Evolutionary conservation across 2,329 filamentous ascomycete species (phyloP).

Genomic region (Cladosporium oxysporum): DNA sequence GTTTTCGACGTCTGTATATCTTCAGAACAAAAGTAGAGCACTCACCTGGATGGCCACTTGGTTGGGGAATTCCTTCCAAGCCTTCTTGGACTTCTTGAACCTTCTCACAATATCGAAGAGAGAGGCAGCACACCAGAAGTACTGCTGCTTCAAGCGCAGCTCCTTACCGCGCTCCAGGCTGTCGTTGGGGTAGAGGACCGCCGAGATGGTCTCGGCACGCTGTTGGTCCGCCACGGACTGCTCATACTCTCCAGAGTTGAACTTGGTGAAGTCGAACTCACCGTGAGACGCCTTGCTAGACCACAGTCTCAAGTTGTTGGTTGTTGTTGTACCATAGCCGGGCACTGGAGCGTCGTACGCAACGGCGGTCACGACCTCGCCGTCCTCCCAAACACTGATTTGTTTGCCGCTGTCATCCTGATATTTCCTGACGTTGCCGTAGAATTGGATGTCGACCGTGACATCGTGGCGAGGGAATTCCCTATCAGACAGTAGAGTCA

Average conservation of each 20-base stretch:
- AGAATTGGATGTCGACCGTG: constrained; percentile 96
- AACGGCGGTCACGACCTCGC: constrained; percentile 87
- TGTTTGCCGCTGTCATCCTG: constrained; percentile 72
- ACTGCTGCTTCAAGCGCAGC: constrained; percentile 96
- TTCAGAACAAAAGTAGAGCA: neutral
- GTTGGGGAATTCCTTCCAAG: constrained; percentile 89
- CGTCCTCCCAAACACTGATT: constrained; percentile 80
- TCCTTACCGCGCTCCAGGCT: constrained; percentile 97
- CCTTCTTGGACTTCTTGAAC: constrained; percentile 94
- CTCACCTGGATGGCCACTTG: constrained; percentile 82
- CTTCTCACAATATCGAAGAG: constrained; percentile 93
- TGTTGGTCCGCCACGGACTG: constrained; percentile 98
- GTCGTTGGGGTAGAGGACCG: constrained; percentile 95
- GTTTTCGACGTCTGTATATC: neutral
- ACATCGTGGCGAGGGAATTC: constrained; percentile 96
- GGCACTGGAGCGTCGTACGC: constrained; percentile 89
- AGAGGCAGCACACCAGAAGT: constrained; percentile 99
- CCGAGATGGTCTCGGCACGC: constrained; percentile 97
- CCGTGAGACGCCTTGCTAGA: constrained; percentile 95
- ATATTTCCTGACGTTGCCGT: constrained; percentile 76
- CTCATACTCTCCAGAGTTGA: constrained; percentile 98
- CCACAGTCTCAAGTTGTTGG: constrained; percentile 96
- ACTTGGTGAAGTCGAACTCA: constrained; percentile 99
- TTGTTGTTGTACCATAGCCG: constrained; percentile 84
- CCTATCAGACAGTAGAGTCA: neutral